Conservation (phyloP, 1,284 basidiomycete genomes). For the Taiwanofungus camphoratus region DNA sequence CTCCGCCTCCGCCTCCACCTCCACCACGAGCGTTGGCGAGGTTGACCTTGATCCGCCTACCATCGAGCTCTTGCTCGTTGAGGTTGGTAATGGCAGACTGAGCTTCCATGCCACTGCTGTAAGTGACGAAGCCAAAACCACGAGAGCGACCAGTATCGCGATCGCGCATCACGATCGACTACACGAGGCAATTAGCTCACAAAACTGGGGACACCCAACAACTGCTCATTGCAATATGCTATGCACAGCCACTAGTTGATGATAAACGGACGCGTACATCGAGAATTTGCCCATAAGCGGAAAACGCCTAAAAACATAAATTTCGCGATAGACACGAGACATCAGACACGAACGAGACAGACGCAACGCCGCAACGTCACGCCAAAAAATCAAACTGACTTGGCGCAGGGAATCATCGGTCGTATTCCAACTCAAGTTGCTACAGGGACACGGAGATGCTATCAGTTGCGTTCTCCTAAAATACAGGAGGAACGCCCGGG, state of each 20-base stretch:
- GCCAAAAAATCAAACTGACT: slow-evolving; percentile 60
- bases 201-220: neutral
- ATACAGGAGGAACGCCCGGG: slow-evolving; percentile 12
- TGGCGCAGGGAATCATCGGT: slow-evolving; percentile 82
- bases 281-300: slow-evolving; percentile 58
- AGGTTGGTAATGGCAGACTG: slow-evolving; percentile 72
- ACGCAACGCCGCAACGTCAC: slow-evolving; percentile 27
- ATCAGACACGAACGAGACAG: slow-evolving; percentile 30
- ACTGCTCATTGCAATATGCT: slow-evolving; percentile 2
- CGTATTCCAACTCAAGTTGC: slow-evolving; percentile 92
- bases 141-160: slow-evolving; percentile 94
- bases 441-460: slow-evolving; percentile 35
- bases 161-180: slow-evolving; percentile 97
- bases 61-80: slow-evolving; percentile 93
- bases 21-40: slow-evolving; percentile 83
- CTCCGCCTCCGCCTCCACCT: slow-evolving; percentile 37
- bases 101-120: slow-evolving; percentile 58
- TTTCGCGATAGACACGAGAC: slow-evolving; percentile 20
- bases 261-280: slow-evolving; percentile 59
- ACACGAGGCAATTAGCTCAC: slow-evolving; percentile 19
- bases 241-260: slow-evolving; percentile 2
- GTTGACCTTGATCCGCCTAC: slow-evolving; percentile 91
- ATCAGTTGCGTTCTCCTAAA: slow-evolving; percentile 27
- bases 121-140: slow-evolving; percentile 95
- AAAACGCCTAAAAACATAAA: slow-evolving; percentile 58